phyloP scores from a whole-genome alignment of 2,329 filamentous ascomycete species.

The Ascochyta lentis region DNA sequence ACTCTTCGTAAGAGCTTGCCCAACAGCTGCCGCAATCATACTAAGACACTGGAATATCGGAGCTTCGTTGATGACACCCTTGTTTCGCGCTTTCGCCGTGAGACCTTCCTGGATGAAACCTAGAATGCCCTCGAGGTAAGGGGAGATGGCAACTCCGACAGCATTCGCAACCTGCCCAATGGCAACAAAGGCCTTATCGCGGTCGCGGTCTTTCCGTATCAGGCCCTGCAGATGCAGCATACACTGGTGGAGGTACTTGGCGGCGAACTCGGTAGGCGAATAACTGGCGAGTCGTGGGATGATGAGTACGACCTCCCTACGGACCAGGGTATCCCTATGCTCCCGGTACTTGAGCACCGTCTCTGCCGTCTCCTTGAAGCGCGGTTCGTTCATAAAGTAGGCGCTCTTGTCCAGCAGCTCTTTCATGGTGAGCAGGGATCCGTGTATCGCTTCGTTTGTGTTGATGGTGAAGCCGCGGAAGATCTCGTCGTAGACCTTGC shows the following conservation, averaged over 20 bases:
- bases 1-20: conserved; percentile 96
- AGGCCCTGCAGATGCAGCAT: conserved; percentile 96
- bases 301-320: conserved; percentile 86
- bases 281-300: conserved; percentile 95
- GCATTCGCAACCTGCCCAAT: conserved; percentile 97
- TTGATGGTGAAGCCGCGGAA: conserved; percentile 76
- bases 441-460: conserved; percentile 88
- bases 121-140: conserved; percentile 92
- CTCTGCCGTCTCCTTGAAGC: conserved; percentile 88
- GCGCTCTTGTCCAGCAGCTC: conserved; percentile 92
- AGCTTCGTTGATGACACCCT: conserved; percentile 63
- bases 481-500: conserved; percentile 87
- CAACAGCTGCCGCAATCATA: conserved; percentile 91
- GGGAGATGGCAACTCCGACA: conserved; percentile 91
- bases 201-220: conserved; percentile 86
- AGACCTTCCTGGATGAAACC: conserved; percentile 93
- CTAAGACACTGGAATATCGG: conserved; percentile 98
- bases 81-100: conserved; percentile 75
- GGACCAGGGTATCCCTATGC: conserved; percentile 84
- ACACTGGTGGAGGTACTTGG: conserved; percentile 88
- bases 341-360: conserved; percentile 93
- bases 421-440: conserved; percentile 90
- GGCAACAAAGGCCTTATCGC: conserved; percentile 93
- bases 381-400: conserved; percentile 97
- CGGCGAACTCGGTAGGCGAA: conserved; percentile 86